These are phyloP conservation scores for Casaregolazyma suthepensis DNA, from an alignment of 1,139 yeast genomes.

Conservation along the genomic window DNA sequence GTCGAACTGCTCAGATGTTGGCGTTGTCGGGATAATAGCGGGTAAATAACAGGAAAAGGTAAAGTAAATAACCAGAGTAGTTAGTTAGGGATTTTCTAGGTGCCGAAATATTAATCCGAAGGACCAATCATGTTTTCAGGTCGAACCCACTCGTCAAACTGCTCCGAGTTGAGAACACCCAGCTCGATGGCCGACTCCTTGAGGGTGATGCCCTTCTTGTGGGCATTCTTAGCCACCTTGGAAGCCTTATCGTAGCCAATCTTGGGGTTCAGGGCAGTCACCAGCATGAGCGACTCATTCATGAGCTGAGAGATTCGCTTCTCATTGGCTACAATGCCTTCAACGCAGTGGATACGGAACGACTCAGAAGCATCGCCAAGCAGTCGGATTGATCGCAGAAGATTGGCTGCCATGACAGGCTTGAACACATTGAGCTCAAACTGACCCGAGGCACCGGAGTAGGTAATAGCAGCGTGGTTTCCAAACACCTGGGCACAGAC, in stretches of 20 bases:
- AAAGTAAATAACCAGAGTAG: not conserved
- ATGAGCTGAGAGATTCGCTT: conserved; percentile 80
- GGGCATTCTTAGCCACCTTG: conserved; percentile 97
- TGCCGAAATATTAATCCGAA: conserved; percentile 23
- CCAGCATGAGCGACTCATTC: conserved; percentile 95
- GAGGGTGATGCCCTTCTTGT: conserved; percentile 92
- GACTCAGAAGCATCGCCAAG: conserved; percentile 85
- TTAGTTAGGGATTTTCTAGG: not conserved
- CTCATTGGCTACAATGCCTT: conserved; percentile 83
- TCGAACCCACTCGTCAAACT: conserved; percentile 93
- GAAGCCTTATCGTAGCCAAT: conserved; percentile 97
- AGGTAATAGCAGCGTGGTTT: conserved; percentile 89
- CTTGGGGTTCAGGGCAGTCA: conserved; percentile 97
- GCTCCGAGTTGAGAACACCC: conserved; percentile 71
- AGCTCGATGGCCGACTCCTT: conserved; percentile 92
- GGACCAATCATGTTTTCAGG: conserved; percentile 99
- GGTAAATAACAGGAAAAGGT: not conserved
- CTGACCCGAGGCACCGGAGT: conserved; percentile 98
- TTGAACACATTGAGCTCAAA: conserved; percentile 97
- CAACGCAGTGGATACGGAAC: conserved; percentile 91
- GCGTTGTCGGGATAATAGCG: conserved; percentile 31
- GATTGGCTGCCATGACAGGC: conserved; percentile 89
- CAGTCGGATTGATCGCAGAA: conserved; percentile 79
- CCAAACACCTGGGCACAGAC: conserved; percentile 97
- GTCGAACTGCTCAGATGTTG: conserved; percentile 71